Evolutionary conservation across 2,329 filamentous ascomycete species (phyloP), one percentile per base, ranked within the genome.

Genomic region (Huntiella bhutanensis): DNA sequence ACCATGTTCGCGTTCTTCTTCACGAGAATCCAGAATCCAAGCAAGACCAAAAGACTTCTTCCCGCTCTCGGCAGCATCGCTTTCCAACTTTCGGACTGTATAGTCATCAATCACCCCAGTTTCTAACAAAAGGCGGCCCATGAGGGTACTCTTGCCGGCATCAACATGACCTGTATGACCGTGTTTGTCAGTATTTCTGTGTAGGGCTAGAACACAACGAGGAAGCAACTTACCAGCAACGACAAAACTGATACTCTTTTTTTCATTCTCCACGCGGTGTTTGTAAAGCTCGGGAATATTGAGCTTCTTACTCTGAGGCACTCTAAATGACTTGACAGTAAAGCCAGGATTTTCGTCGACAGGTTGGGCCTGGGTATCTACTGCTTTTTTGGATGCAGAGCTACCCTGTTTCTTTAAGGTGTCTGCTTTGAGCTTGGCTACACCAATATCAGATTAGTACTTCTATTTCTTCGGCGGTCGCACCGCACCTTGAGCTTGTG

Each of bases 1-100:
- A 39, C 91, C 91, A 49, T 87, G 77, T 49, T 76, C 78, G 52
- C 91, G 74, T 60, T 98, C 91, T 57, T 98, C 91, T 0, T 77
- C 76, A 15, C 85, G 80, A 59, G 94, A 83, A 58, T 98, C 91
- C 62, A 98, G 73, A 2, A 98, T 85, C 91, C 91, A 98, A 1
- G 92, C 91, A 16, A 98, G 71, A 10, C 88, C 88, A 62, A 98
- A 98, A 0, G 91, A 96, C 2, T 83, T 80, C 60, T 98, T 98
- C 4, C 91, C 91, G 35, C 93, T 82, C 50, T 78, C 84, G 54
- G 93, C 81, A 1, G 91, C 88, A 62, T 95, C 87, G 59, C 81
- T 82, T 15, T 79, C 75, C 55, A 92, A 87, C 58, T 82, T 88
- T 48, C 94, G 85, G 50, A 98, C 71, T 0, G 87, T 88, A 50